phyloP scores from a whole-genome alignment of 805 yeast species.

The Ogataea pilisensis region DNA sequence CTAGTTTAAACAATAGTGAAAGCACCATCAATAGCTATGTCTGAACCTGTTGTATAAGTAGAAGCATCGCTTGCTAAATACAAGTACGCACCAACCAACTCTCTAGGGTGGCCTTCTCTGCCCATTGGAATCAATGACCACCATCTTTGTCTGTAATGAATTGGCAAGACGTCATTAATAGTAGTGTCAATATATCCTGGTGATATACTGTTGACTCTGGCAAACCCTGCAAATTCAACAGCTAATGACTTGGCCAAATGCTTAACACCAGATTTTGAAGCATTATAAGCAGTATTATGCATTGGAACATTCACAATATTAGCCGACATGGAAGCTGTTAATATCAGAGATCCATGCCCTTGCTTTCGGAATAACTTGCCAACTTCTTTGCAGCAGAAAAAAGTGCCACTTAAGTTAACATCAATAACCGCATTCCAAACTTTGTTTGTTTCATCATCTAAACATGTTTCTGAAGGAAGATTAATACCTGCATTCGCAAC shows the following conservation, averaged over 20 bases:
- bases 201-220: constrained; percentile 48
- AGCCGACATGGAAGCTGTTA: constrained; percentile 55
- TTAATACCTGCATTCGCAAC: constrained; percentile 41
- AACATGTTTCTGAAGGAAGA: constrained; percentile 21
- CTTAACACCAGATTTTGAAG: constrained; percentile 46
- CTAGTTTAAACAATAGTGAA: constrained; percentile 36
- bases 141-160: constrained; percentile 25
- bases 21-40: constrained; percentile 48
- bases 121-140: constrained; percentile 38
- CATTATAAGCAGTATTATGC: constrained; percentile 46
- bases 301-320: constrained; percentile 52
- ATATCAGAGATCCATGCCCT: constrained; percentile 45
- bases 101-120: constrained; percentile 45
- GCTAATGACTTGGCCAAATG: constrained; percentile 45
- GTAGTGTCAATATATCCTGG: constrained; percentile 51
- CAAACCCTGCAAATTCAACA: constrained; percentile 46
- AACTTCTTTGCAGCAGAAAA: constrained; percentile 46
- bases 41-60: constrained; percentile 45
- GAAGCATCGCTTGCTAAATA: constrained; percentile 52
- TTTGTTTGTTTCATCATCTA: constrained; percentile 30
- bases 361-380: constrained; percentile 44
- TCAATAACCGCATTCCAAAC: constrained; percentile 46
- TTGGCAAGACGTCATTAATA: constrained; percentile 31
- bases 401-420: constrained; percentile 47
- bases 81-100: constrained; percentile 49